Evolutionary conservation across 768 basidiomycete genomes (phyloP).

Genomic region (Leucosporidium yakuticum): DNA sequence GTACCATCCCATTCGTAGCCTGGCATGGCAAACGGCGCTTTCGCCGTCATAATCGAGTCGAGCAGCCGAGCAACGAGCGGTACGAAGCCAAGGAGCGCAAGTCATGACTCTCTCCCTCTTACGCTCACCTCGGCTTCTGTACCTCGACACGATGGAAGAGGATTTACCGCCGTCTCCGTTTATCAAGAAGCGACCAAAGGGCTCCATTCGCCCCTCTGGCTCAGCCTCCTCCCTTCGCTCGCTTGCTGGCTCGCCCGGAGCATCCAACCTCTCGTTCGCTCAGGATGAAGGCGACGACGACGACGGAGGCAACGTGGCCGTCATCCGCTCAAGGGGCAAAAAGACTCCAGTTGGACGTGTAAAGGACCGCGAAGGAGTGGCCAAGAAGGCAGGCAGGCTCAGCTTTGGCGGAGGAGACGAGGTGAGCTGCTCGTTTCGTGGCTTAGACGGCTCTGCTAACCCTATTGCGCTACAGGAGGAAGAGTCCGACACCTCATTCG

Average conservation of each 20-base stretch:
- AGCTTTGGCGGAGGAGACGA: slow-evolving; percentile 16
- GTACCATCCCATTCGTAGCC: slow-evolving; percentile 26
- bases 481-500: not conserved
- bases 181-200: slow-evolving; percentile 24
- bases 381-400: slow-evolving; percentile 4
- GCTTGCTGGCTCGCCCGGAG: not conserved
- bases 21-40: slow-evolving; percentile 5
- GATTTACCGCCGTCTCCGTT: not conserved
- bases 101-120: not conserved
- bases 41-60: not conserved
- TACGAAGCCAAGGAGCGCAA: not conserved
- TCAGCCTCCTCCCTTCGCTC: slow-evolving; percentile 3
- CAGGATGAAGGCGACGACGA: not conserved
- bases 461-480: slow-evolving; percentile 3
- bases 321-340: slow-evolving; percentile 23
- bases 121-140: not conserved
- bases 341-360: slow-evolving; percentile 23
- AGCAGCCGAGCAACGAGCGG: not conserved
- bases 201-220: not conserved
- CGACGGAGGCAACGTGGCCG: slow-evolving; percentile 20
- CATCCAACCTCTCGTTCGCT: slow-evolving; percentile 11
- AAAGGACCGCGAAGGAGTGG: slow-evolving; percentile 14
- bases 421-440: not conserved
- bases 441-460: not conserved
- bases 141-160: slow-evolving; percentile 1